Percentiles rank a stretch among this genome's conserved stretches.
Evolutionary conservation across 805 yeast genomes (phyloP).

Genomic region (Blastobotrys mokoenaii): DNA sequence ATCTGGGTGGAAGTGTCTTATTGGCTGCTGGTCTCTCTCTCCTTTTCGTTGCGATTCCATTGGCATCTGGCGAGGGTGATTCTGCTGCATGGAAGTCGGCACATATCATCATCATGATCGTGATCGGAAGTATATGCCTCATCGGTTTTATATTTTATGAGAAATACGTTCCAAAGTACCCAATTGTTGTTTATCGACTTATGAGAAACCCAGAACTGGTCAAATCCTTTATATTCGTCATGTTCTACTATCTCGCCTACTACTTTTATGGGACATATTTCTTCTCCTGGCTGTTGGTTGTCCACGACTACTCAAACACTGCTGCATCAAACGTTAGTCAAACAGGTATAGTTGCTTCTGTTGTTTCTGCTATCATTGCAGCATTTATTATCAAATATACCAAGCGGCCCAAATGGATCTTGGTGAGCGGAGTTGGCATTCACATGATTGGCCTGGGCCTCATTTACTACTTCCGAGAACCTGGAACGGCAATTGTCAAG

Average conservation of each 20-base stretch:
- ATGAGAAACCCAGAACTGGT: constrained; percentile 26
- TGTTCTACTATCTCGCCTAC: constrained; percentile 26
- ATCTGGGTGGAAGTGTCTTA: constrained; percentile 2
- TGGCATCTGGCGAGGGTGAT: not conserved
- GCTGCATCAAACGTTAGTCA: constrained; percentile 11
- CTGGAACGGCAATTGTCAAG: constrained; percentile 41
- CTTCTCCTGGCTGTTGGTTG: constrained; percentile 11
- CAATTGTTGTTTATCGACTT: constrained; percentile 32
- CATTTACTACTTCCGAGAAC: constrained; percentile 45
- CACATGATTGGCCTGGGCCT: constrained; percentile 57
- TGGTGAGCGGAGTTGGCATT: constrained; percentile 45
- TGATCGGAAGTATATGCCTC: constrained; percentile 4
- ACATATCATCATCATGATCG: constrained; percentile 1
- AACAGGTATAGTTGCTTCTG: constrained; percentile 8
- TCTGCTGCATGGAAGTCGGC: not conserved
- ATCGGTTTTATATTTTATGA: constrained; percentile 7
- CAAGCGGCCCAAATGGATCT: constrained; percentile 28
- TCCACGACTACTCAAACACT: constrained; percentile 8
- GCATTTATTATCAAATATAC: constrained; percentile 6
- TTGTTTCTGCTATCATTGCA: constrained; percentile 7
- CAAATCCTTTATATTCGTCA: constrained; percentile 7
- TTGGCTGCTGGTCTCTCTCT: constrained; percentile 5
- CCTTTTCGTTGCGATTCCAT: constrained; percentile 4
- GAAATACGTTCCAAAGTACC: constrained; percentile 27
- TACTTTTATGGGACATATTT: constrained; percentile 11